phyloP scores from a whole-genome alignment of 345 rosid species.

The Durio zibethinus region DNA sequence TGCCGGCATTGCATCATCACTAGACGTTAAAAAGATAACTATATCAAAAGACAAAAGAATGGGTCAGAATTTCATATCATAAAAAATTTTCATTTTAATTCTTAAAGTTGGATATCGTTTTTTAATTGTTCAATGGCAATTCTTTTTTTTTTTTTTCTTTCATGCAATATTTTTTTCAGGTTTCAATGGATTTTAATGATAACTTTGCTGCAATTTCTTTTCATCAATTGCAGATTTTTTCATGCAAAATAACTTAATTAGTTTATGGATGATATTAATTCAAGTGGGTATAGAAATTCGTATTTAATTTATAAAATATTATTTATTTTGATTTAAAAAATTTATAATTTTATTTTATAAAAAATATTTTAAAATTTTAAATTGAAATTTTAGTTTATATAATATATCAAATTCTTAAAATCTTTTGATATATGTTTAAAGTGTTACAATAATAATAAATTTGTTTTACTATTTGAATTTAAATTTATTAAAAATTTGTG shows the following conservation, averaged over 20 bases:
- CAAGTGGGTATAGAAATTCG: too few species aligned
- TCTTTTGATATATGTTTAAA: too few species aligned
- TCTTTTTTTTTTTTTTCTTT: conserved; percentile 25
- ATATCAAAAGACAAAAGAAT: conserved; percentile 18
- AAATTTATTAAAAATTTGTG: too few species aligned
- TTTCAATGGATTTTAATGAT: conserved; percentile 41
- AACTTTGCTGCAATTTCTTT: conserved; percentile 28
- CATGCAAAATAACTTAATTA: conserved; percentile 36
- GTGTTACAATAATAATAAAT: too few species aligned
- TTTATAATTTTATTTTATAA: too few species aligned
- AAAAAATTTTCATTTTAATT: not conserved
- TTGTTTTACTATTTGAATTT: too few species aligned
- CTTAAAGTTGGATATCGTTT: conserved; percentile 16
- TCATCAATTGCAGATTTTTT: conserved; percentile 18
- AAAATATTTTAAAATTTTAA: too few species aligned
- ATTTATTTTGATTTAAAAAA: too few species aligned
- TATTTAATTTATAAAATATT: too few species aligned
- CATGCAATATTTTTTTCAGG: conserved; percentile 22
- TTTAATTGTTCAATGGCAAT: not conserved
- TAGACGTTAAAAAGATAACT: not conserved
- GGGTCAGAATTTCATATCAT: not conserved
- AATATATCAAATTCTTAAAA: too few species aligned
- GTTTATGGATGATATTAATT: too few species aligned
- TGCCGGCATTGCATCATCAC: conserved; percentile 5
- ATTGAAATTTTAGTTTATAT: too few species aligned